phyloP scores from a whole-genome alignment of 768 basidiomycete genomes.

The Chlorophyllum brunneum region DNA sequence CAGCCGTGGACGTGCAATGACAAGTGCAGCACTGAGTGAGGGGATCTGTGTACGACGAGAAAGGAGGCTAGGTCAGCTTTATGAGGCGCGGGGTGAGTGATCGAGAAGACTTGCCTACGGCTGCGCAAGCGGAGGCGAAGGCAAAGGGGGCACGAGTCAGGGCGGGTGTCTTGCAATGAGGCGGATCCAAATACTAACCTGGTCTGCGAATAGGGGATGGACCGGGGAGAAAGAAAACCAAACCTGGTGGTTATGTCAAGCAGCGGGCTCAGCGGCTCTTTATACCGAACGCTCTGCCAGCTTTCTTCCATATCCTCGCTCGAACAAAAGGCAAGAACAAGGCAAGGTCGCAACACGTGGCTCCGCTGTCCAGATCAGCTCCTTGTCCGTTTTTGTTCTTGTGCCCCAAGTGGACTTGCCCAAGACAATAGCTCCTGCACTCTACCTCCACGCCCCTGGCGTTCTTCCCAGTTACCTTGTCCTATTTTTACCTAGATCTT shows the following conservation, averaged over 20 bases:
- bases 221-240: constrained; percentile 22
- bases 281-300: not conserved
- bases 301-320: constrained; percentile 1
- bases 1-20: constrained; percentile 6
- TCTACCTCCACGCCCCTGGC: constrained; percentile 12
- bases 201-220: constrained; percentile 17
- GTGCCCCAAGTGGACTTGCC: not conserved
- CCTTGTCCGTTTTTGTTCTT: constrained; percentile 17
- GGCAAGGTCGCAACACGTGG: constrained; percentile 2
- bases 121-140: constrained; percentile 15
- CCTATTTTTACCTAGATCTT: constrained; percentile 3
- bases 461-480: constrained; percentile 12
- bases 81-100: constrained; percentile 12
- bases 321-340: constrained; percentile 11
- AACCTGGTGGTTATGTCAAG: constrained; percentile 17
- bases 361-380: not conserved
- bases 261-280: constrained; percentile 1
- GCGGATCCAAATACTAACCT: constrained; percentile 17
- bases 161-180: constrained; percentile 8
- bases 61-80: constrained; percentile 14
- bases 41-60: constrained; percentile 12
- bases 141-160: constrained; percentile 12
- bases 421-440: constrained; percentile 21
- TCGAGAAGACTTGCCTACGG: constrained; percentile 12
- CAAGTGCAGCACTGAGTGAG: constrained; percentile 8